These are phyloP conservation scores for Lipomyces spencermartinsiae DNA, from an alignment of 805 yeast genomes.

Conservation along the genomic window DNA sequence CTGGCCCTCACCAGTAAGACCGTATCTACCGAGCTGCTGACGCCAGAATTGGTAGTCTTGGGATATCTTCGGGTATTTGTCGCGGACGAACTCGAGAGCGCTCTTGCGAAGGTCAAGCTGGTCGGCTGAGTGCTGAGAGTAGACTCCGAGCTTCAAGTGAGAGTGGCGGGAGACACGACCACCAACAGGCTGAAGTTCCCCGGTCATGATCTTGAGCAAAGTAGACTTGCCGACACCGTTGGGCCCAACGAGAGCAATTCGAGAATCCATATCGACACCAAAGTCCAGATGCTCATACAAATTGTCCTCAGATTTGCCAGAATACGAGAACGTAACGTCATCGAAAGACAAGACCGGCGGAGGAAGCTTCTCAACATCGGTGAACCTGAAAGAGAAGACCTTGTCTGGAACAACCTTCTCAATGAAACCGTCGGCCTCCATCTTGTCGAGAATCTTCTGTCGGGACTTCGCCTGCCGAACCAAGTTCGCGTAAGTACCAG, in stretches of 20 bases:
- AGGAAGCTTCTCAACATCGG: conserved; percentile 94
- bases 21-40: conserved; percentile 96
- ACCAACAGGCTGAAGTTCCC: conserved; percentile 83
- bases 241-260: conserved; percentile 97
- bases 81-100: conserved; percentile 96
- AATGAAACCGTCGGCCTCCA: conserved; percentile 98
- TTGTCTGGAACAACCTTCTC: conserved; percentile 91
- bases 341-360: conserved; percentile 98
- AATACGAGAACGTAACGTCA: conserved; percentile 88
- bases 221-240: conserved; percentile 99
- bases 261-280: conserved; percentile 99
- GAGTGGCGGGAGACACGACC: conserved; percentile 98
- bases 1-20: conserved; percentile 98
- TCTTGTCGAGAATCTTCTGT: conserved; percentile 98
- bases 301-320: conserved; percentile 76
- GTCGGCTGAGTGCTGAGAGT: conserved; percentile 98
- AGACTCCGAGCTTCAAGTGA: conserved; percentile 96
- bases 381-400: conserved; percentile 92
- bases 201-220: conserved; percentile 94
- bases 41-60: conserved; percentile 98
- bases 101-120: conserved; percentile 95
- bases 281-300: conserved; percentile 89
- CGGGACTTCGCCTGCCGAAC: conserved; percentile 99
- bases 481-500: conserved; percentile 99
- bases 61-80: conserved; percentile 84